These are phyloP conservation scores for Fistulifera solaris DNA, from an alignment of 108 stramenopile species.

Conservation along the genomic window DNA sequence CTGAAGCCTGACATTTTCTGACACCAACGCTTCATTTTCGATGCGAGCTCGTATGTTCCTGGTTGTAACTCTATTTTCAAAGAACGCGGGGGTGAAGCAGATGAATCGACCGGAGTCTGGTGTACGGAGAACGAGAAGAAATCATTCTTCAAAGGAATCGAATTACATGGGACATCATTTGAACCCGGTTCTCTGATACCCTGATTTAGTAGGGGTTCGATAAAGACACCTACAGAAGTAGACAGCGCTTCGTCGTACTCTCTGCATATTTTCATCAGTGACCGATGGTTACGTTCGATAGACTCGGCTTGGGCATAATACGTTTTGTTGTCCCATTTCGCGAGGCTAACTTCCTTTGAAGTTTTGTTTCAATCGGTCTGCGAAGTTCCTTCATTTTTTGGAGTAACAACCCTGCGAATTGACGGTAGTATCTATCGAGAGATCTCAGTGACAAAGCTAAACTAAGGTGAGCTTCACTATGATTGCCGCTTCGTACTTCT, in stretches of 20 bases:
- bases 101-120: too few relatives aligned
- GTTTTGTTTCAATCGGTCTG: conserved; percentile 67
- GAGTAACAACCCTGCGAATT: conserved; percentile 39
- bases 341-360: conserved; percentile 90
- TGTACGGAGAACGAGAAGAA: not conserved
- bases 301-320: conserved; percentile 93
- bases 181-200: conserved; percentile 39
- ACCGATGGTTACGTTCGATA: conserved; percentile 84
- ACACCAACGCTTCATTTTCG: conserved; percentile 4
- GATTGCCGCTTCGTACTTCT: conserved; percentile 3
- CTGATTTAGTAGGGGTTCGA: conserved; percentile 52
- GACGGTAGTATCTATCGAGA: conserved; percentile 65
- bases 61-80: not conserved
- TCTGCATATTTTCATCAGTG: conserved; percentile 70
- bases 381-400: conserved; percentile 28
- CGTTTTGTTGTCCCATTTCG: conserved; percentile 98
- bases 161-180: conserved; percentile 13
- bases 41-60: not conserved
- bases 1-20: not conserved
- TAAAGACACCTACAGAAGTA: conserved; percentile 41
- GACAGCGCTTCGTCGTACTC: conserved; percentile 76
- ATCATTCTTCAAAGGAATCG: conserved; percentile 21
- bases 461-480: conserved; percentile 2
- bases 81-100: too few relatives aligned
- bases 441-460: conserved; percentile 40